phyloP scores from a whole-genome alignment of 805 yeast genomes.

The Hanseniaspora mollemarum region DNA sequence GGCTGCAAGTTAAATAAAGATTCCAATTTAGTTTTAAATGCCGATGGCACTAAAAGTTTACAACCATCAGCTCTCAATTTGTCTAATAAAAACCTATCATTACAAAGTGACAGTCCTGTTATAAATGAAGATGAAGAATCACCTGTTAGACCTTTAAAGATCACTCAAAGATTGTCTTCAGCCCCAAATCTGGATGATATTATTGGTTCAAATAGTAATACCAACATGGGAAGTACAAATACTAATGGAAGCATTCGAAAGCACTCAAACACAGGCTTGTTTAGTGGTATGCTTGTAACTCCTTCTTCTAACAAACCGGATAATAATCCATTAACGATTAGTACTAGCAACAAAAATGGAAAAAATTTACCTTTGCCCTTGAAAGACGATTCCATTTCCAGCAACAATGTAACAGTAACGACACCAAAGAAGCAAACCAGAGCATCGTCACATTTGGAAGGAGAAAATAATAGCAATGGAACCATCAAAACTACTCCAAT shows the following conservation, averaged over 20 bases:
- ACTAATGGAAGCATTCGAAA: constrained; percentile 18
- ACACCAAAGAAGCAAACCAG: neutral
- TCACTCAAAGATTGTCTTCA: constrained; percentile 42
- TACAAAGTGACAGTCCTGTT: constrained; percentile 12
- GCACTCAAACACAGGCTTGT: constrained; percentile 24
- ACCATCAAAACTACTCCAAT: neutral
- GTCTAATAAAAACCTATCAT: neutral
- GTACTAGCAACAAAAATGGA: neutral
- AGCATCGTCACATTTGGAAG: neutral
- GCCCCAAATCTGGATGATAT: neutral
- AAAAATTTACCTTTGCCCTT: constrained; percentile 6
- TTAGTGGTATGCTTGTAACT: constrained; percentile 21
- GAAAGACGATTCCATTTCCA: neutral
- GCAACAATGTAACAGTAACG: neutral
- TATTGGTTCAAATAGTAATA: neutral
- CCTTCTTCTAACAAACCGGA: neutral
- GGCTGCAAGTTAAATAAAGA: neutral
- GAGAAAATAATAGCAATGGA: neutral
- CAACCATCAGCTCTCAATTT: neutral
- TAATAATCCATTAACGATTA: neutral
- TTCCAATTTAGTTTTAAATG: neutral
- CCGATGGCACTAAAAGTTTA: too few relatives aligned
- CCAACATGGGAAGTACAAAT: neutral
- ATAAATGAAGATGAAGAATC: constrained; percentile 24
- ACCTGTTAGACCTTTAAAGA: constrained; percentile 58